Conservation (phyloP, 805 yeast genomes). For the Yamadazyma insecticola region DNA sequence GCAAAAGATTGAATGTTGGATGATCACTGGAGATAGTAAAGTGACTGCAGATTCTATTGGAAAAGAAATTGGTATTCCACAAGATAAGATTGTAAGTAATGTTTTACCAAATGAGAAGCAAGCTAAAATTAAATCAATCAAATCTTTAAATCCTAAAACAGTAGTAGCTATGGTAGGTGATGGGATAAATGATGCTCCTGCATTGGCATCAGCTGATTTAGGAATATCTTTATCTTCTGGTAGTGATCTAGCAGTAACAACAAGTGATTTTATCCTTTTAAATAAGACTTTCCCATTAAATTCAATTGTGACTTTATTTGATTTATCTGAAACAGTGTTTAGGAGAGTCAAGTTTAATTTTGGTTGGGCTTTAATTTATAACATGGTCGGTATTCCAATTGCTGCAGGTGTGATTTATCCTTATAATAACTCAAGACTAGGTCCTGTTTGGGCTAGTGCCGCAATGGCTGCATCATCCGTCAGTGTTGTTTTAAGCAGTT, state of each 20-base stretch:
- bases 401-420: slow-evolving; percentile 69
- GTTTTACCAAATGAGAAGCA: slow-evolving; percentile 75
- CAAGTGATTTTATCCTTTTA: slow-evolving; percentile 69
- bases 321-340: slow-evolving; percentile 47
- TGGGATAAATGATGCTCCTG: slow-evolving; percentile 82
- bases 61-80: slow-evolving; percentile 50
- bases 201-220: slow-evolving; percentile 68
- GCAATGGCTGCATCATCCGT: slow-evolving; percentile 61
- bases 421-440: slow-evolving; percentile 45
- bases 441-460: slow-evolving; percentile 65
- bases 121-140: slow-evolving; percentile 51
- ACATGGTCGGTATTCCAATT: slow-evolving; percentile 54
- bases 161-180: slow-evolving; percentile 78
- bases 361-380: slow-evolving; percentile 56
- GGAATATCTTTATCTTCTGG: slow-evolving; percentile 77
- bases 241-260: slow-evolving; percentile 68
- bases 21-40: slow-evolving; percentile 73
- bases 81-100: slow-evolving; percentile 54
- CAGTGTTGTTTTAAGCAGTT: slow-evolving; percentile 54
- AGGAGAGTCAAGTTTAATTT: slow-evolving; percentile 53
- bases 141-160: slow-evolving; percentile 23
- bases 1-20: slow-evolving; percentile 57
- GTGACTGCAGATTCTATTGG: slow-evolving; percentile 68
- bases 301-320: slow-evolving; percentile 51
- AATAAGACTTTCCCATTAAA: slow-evolving; percentile 47